These are phyloP conservation scores for Auricularia heimuer DNA, from an alignment of 768 basidiomycete species.

Conservation along the genomic window DNA sequence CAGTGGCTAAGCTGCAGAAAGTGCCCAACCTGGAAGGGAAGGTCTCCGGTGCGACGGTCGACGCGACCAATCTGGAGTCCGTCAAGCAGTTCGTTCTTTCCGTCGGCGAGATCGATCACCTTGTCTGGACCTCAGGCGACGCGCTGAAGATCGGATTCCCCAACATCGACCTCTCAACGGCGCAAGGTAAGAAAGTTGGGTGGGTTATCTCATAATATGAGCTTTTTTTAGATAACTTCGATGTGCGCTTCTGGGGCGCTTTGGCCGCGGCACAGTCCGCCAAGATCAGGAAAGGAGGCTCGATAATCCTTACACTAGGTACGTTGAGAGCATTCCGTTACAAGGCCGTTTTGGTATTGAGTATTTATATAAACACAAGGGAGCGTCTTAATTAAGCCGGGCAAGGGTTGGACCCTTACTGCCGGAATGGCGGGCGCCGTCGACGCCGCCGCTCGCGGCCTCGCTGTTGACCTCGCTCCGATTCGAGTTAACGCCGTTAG, in stretches of 20 bases:
- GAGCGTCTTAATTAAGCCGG: slow-evolving; percentile 1
- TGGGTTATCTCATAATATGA: neutral
- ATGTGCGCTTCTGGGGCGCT: slow-evolving; percentile 8
- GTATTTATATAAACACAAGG: neutral
- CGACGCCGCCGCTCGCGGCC: slow-evolving; percentile 8
- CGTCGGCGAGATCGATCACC: slow-evolving; percentile 9
- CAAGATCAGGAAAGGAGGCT: slow-evolving; percentile 2
- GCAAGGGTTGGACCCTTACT: neutral
- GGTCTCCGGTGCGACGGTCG: slow-evolving; percentile 2
- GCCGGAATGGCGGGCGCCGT: slow-evolving; percentile 5
- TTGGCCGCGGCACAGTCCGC: slow-evolving; percentile 2
- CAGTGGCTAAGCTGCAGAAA: slow-evolving; percentile 1
- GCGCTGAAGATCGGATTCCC: neutral
- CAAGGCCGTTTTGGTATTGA: no score
- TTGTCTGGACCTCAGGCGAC: slow-evolving; percentile 11
- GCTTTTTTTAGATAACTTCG: neutral
- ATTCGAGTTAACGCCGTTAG: slow-evolving; percentile 9
- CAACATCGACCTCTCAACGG: neutral
- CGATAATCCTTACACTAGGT: slow-evolving; percentile 3
- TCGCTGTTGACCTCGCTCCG: slow-evolving; percentile 11
- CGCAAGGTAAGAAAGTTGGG: neutral
- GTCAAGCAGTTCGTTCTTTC: slow-evolving; percentile 4
- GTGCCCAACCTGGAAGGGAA: neutral
- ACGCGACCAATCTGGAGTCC: slow-evolving; percentile 2
- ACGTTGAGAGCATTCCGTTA: no score